Percentiles rank a stretch among this genome's conserved stretches.
These are phyloP conservation scores for Liriodendron chinense DNA, from an alignment of 164 flowering plant species.

Conservation along the genomic window DNA sequence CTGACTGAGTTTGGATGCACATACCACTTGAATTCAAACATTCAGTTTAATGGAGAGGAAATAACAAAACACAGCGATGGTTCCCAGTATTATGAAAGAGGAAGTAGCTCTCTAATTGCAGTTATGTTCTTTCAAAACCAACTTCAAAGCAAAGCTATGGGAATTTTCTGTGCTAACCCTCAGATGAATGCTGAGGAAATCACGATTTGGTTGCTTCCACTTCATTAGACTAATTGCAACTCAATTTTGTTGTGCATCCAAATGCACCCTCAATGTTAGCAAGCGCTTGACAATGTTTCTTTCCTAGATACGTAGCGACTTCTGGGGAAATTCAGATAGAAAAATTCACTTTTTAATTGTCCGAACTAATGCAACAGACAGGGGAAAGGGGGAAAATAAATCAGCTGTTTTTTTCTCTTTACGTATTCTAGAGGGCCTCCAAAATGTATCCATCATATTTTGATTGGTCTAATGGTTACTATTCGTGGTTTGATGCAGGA, in stretches of 20 bases:
- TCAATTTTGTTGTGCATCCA: not conserved
- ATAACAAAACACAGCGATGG: too few species aligned
- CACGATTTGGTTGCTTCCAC: not conserved
- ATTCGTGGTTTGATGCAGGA: constrained; percentile 37
- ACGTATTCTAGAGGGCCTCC: not conserved
- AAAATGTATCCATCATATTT: not conserved
- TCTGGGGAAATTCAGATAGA: not conserved
- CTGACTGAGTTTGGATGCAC: too few species aligned
- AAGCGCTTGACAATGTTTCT: not conserved
- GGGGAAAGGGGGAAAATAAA: not conserved
- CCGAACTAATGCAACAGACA: not conserved
- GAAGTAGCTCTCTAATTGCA: too few species aligned
- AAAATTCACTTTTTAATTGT: not conserved
- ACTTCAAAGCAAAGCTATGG: too few species aligned
- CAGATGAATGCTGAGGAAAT: not conserved
- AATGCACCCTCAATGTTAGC: not conserved
- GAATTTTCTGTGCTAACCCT: not conserved
- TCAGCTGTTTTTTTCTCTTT: not conserved
- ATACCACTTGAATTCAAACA: too few species aligned
- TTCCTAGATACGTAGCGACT: not conserved
- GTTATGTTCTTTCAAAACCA: too few species aligned
- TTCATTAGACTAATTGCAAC: too few species aligned
- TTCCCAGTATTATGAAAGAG: too few species aligned
- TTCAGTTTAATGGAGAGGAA: too few species aligned
- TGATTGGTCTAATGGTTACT: not conserved